A percentile compares a stretch with the other conserved stretches of the same genome.
Evolutionary conservation across 768 basidiomycete genomes (phyloP).

Genomic region (Agaricus sinodeliciosus): DNA sequence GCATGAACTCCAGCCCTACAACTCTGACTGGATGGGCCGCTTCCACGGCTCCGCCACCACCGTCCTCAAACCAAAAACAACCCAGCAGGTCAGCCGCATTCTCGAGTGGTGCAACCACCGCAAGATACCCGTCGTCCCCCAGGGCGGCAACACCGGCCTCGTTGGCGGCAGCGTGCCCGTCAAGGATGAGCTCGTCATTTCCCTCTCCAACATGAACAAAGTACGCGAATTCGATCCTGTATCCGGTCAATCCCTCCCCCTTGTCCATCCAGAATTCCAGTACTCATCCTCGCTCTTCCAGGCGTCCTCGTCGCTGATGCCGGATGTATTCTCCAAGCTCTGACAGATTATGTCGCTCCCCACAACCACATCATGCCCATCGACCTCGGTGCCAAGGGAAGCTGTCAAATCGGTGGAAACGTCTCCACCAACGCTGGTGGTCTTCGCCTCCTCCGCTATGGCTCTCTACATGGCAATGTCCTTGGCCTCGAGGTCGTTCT

Average conservation of each 20-base stretch:
- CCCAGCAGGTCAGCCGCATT: conserved; percentile 82
- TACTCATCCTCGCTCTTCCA: conserved; percentile 22
- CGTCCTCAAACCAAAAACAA: conserved; percentile 84
- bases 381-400: conserved; percentile 94
- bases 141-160: conserved; percentile 97
- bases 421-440: conserved; percentile 97
- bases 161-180: conserved; percentile 93
- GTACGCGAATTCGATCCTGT: conserved; percentile 80
- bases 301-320: conserved; percentile 92
- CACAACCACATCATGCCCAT: conserved; percentile 95
- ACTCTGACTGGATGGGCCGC: conserved; percentile 95
- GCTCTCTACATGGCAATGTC: conserved; percentile 90
- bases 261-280: neutral
- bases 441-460: conserved; percentile 89
- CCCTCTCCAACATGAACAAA: conserved; percentile 72
- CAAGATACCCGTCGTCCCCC: conserved; percentile 87
- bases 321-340: conserved; percentile 85
- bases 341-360: conserved; percentile 81
- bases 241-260: conserved; percentile 47
- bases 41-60: conserved; percentile 81
- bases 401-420: conserved; percentile 98
- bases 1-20: conserved; percentile 72
- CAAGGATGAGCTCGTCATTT: conserved; percentile 82
- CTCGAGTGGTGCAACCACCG: conserved; percentile 81
- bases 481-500: conserved; percentile 94